A percentile compares a stretch with the other conserved stretches of the same genome.
These are phyloP conservation scores for Acanthamoeba triangularis DNA, from an alignment of 208 protist species.

Conservation along the genomic window DNA sequence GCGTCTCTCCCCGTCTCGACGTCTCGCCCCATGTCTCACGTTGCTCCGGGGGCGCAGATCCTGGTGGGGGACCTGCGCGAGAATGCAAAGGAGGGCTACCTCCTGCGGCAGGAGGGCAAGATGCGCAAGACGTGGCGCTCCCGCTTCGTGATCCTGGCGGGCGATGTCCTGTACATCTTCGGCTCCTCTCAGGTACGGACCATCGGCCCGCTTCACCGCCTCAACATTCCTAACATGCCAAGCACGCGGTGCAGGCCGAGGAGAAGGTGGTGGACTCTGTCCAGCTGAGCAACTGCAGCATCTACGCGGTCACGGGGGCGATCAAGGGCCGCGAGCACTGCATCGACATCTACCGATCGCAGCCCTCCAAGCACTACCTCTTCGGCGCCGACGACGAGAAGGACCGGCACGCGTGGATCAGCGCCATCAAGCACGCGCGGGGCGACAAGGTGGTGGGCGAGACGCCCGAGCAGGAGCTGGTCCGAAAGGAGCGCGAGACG, in stretches of 20 bases:
- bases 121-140: slow-evolving; percentile 34
- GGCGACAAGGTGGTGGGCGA: slow-evolving; percentile 16
- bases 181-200: neutral
- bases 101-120: slow-evolving; percentile 43
- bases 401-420: slow-evolving; percentile 22
- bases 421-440: slow-evolving; percentile 10
- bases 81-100: slow-evolving; percentile 26
- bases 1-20: neutral
- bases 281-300: slow-evolving; percentile 57
- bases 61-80: neutral
- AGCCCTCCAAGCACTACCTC: slow-evolving; percentile 64
- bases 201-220: no score
- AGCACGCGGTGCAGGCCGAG: neutral
- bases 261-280: slow-evolving; percentile 36
- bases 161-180: slow-evolving; percentile 50
- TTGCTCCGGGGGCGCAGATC: neutral
- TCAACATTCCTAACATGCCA: neutral
- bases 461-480: slow-evolving; percentile 25
- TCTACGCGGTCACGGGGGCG: slow-evolving; percentile 13
- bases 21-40: neutral
- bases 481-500: neutral
- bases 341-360: slow-evolving; percentile 48
- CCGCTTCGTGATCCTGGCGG: slow-evolving; percentile 36
- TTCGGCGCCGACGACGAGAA: slow-evolving; percentile 44
- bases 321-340: slow-evolving; percentile 63